These are phyloP conservation scores for Clavariopsis aquatica DNA, from an alignment of 495 filamentous ascomycete genomes.

Conservation along the genomic window DNA sequence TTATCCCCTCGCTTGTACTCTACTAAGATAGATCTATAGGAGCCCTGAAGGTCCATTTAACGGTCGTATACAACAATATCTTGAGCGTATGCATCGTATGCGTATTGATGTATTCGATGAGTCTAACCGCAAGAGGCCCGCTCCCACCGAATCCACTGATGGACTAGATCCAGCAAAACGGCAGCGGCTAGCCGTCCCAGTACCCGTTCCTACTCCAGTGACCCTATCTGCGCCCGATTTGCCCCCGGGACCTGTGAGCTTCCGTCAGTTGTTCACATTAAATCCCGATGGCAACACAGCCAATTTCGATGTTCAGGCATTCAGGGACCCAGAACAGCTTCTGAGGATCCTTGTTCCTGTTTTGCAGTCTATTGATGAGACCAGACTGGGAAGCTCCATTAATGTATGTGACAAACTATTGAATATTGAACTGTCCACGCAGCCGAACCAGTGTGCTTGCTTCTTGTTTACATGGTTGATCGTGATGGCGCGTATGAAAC, in stretches of 20 bases:
- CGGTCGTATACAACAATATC: conserved; percentile 74
- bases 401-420: conserved; percentile 45
- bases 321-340: conserved; percentile 68
- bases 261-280: conserved; percentile 79
- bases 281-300: conserved; percentile 71
- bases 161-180: conserved; percentile 70
- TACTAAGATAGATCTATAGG: conserved; percentile 46
- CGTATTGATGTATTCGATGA: conserved; percentile 76
- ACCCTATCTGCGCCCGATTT: conserved; percentile 60
- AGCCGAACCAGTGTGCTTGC: no score
- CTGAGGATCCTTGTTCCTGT: conserved; percentile 74
- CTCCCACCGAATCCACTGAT: conserved; percentile 65
- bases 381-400: conserved; percentile 66
- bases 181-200: conserved; percentile 62
- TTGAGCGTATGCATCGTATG: conserved; percentile 74
- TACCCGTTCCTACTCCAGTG: conserved; percentile 47
- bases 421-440: background rate
- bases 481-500: background rate
- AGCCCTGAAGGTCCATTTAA: conserved; percentile 68
- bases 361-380: conserved; percentile 63
- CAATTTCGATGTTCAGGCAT: conserved; percentile 74
- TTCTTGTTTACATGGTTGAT: no score
- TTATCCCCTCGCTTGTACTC: background rate
- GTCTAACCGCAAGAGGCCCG: conserved; percentile 70
- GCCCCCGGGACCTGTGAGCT: conserved; percentile 70